Percentiles rank a stretch among this genome's conserved stretches.
Evolutionary conservation across 2,329 filamentous ascomycete genomes (phyloP).

Genomic region (Fusarium pininemorale): DNA sequence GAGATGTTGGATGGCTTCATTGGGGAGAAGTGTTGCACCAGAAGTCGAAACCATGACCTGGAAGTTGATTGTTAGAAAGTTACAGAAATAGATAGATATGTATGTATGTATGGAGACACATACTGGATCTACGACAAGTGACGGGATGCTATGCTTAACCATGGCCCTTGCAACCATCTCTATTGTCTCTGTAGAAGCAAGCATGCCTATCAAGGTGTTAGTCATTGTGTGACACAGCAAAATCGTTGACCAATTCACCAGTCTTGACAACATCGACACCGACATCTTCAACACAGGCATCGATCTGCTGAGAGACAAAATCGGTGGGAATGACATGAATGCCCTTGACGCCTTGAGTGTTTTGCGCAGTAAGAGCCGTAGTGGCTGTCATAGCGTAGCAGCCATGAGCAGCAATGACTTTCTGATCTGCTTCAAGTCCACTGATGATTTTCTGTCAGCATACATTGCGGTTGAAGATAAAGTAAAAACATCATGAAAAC

Average conservation of each 20-base stretch:
- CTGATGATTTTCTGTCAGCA: constrained; percentile 54
- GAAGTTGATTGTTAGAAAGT: background rate
- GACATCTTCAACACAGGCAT: constrained; percentile 84
- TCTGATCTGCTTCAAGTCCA: constrained; percentile 94
- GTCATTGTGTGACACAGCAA: background rate
- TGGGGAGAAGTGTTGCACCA: constrained; percentile 74
- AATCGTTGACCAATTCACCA: constrained; percentile 61
- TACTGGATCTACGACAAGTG: constrained; percentile 53
- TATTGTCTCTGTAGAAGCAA: constrained; percentile 51
- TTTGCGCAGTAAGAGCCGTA: constrained; percentile 94
- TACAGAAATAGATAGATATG: background rate
- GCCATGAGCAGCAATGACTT: constrained; percentile 89
- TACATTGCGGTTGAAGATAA: background rate
- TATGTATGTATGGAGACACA: background rate
- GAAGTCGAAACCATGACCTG: constrained; percentile 93
- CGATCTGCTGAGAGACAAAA: constrained; percentile 87
- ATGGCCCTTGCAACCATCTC: constrained; percentile 48
- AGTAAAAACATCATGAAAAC: background rate
- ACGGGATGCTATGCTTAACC: constrained; percentile 43
- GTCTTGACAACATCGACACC: constrained; percentile 92
- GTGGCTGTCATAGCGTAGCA: constrained; percentile 98
- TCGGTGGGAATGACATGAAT: constrained; percentile 81
- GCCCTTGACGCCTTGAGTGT: constrained; percentile 83
- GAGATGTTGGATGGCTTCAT: constrained; percentile 70
- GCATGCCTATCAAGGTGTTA: constrained; percentile 47